A percentile compares a stretch with the other conserved stretches of the same genome.
Evolutionary conservation across 352 stramenopile species (phyloP).

Genomic region (Phytopythium boreale): DNA sequence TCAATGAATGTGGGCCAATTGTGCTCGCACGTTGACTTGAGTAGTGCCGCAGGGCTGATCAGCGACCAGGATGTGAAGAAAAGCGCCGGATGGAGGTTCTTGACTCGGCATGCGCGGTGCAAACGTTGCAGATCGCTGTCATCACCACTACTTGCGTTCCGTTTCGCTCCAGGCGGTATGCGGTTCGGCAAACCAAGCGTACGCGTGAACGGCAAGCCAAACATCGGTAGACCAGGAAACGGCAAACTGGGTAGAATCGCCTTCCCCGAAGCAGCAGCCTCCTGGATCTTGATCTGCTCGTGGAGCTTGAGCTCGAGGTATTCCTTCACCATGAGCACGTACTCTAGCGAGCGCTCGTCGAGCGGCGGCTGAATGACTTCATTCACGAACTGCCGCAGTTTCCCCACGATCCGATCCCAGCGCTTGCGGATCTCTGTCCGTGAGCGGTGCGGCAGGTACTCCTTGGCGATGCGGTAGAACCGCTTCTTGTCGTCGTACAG

Average conservation of each 20-base stretch:
- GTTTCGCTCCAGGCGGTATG: background rate
- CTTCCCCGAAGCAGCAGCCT: background rate
- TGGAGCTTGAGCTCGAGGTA: slow-evolving; percentile 52
- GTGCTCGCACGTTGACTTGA: slow-evolving; percentile 74
- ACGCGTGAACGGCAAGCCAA: background rate
- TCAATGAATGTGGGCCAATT: slow-evolving; percentile 81
- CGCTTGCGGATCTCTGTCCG: slow-evolving; percentile 67
- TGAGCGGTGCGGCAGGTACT: slow-evolving; percentile 63
- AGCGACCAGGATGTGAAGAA: slow-evolving; percentile 87
- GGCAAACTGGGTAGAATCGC: background rate
- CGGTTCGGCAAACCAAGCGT: background rate
- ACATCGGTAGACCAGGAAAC: background rate
- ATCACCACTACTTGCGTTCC: background rate
- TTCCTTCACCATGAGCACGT: slow-evolving; percentile 48
- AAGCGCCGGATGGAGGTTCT: slow-evolving; percentile 74
- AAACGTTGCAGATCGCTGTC: background rate
- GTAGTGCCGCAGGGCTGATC: slow-evolving; percentile 53
- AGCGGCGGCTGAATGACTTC: slow-evolving; percentile 18
- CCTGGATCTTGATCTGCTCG: slow-evolving; percentile 16
- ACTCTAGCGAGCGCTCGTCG: slow-evolving; percentile 42
- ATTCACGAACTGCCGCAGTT: slow-evolving; percentile 29
- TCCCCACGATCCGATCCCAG: slow-evolving; percentile 41
- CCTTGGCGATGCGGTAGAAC: slow-evolving; percentile 55
- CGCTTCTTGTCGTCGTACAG: slow-evolving; percentile 58
- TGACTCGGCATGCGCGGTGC: slow-evolving; percentile 14